phyloP scores from a whole-genome alignment of 163 green algal species.

The Chlorella variabilis region DNA sequence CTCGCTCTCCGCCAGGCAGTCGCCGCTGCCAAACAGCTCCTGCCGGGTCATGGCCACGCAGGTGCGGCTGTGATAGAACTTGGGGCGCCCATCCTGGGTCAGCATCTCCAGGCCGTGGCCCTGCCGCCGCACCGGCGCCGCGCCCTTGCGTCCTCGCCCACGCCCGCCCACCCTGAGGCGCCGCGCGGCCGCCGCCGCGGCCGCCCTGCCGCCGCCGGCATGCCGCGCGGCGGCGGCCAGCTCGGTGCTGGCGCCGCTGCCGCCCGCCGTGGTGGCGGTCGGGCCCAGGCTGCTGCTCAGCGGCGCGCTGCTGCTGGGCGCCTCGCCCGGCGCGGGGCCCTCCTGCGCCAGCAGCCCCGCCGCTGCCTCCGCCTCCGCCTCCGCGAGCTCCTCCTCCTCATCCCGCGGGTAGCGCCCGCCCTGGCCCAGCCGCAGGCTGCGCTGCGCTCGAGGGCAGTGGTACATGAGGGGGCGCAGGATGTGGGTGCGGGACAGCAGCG shows the following conservation, averaged over 20 bases:
- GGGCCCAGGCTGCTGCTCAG: background rate
- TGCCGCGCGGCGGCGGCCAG: background rate
- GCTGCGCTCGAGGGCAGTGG: slow-evolving; percentile 1
- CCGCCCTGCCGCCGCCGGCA: background rate
- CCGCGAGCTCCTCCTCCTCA: background rate
- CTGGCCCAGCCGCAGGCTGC: background rate
- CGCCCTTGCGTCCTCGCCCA: background rate
- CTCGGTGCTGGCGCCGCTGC: background rate
- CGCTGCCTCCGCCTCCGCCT: background rate
- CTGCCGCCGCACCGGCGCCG: background rate
- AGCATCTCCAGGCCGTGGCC: slow-evolving; percentile 7
- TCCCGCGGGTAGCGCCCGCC: background rate
- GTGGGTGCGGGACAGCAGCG: background rate
- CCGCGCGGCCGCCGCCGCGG: background rate
- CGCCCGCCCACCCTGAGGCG: background rate
- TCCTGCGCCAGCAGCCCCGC: background rate
- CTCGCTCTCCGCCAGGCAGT: slow-evolving; percentile 12
- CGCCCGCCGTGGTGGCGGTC: background rate
- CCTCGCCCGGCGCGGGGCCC: background rate
- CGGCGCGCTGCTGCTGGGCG: background rate
- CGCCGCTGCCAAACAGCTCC: slow-evolving; percentile 9
- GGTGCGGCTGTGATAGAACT: slow-evolving; percentile 41
- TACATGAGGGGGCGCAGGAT: background rate
- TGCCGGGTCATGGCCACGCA: slow-evolving; percentile 33
- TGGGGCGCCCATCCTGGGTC: slow-evolving; percentile 9